phyloP scores from a whole-genome alignment of 192 early-diverging fungal genomes.

The Coemansia sp. region DNA sequence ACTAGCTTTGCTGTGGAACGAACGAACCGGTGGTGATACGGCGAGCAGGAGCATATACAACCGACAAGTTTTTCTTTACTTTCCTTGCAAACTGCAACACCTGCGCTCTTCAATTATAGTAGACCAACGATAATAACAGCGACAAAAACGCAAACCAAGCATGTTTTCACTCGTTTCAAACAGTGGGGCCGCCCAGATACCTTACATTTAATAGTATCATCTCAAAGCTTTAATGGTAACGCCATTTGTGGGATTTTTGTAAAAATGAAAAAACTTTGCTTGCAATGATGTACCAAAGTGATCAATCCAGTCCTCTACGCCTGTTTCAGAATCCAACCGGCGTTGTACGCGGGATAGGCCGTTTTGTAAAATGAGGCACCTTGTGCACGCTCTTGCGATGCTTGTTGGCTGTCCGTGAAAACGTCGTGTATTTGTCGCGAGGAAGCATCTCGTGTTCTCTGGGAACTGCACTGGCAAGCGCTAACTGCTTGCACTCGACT shows the following conservation, averaged over 20 bases:
- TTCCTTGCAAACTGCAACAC: no score
- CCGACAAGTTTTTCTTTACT: background rate
- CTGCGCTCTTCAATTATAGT: no score
- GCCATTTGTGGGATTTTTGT: background rate
- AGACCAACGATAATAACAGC: no score
- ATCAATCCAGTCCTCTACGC: no score
- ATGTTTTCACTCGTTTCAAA: no score
- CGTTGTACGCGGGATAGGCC: constrained; percentile 67
- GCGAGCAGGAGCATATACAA: background rate
- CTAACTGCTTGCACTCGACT: constrained; percentile 72
- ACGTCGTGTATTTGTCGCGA: constrained; percentile 82
- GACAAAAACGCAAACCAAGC: no score
- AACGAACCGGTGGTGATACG: background rate
- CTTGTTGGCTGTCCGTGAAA: constrained; percentile 67
- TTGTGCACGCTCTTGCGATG: constrained; percentile 82
- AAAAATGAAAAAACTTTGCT: background rate
- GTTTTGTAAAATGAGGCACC: constrained; percentile 84
- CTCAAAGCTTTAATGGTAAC: background rate
- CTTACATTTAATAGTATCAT: background rate
- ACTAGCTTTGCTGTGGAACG: background rate
- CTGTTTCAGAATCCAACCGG: constrained; percentile 70
- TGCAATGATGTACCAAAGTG: no score
- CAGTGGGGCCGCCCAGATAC: no score
- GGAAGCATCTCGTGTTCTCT: constrained; percentile 71
- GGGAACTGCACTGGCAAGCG: constrained; percentile 58